These are phyloP conservation scores for Phylloporus sp. DNA, from an alignment of 1,284 basidiomycete species.

Conservation along the genomic window DNA sequence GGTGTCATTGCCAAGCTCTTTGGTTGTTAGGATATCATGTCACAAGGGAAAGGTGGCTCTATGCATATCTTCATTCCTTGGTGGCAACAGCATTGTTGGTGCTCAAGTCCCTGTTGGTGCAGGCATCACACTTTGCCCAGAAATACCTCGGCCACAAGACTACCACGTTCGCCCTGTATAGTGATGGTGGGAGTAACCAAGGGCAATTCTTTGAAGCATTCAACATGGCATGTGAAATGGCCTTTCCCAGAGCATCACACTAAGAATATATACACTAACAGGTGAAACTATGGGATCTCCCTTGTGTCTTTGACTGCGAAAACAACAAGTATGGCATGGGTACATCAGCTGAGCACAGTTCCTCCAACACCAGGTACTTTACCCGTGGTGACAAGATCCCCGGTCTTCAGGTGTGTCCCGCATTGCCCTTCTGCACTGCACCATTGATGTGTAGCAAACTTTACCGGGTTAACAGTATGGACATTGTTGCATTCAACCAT, in stretches of 20 bases:
- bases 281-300: too few species aligned
- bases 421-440: background rate
- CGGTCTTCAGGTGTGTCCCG: conserved; percentile 81
- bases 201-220: too few species aligned
- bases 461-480: conserved; percentile 92
- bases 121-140: conserved; percentile 92
- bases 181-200: too few species aligned
- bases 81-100: too few species aligned
- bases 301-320: conserved; percentile 95
- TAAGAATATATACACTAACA: too few species aligned
- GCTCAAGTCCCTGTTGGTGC: conserved; percentile 94
- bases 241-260: too few species aligned
- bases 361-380: conserved; percentile 95
- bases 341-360: conserved; percentile 90
- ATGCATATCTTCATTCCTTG: too few species aligned
- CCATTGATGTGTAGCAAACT: background rate
- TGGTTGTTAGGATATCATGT: too few species aligned
- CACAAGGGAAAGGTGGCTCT: too few species aligned
- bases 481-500: conserved; percentile 90
- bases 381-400: conserved; percentile 97
- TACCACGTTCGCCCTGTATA: conserved; percentile 94
- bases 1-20: conserved; percentile 94
- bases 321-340: conserved; percentile 99
- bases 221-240: too few species aligned
- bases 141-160: conserved; percentile 84